phyloP scores from a whole-genome alignment of 345 rosid species.

The Populus simonii region DNA sequence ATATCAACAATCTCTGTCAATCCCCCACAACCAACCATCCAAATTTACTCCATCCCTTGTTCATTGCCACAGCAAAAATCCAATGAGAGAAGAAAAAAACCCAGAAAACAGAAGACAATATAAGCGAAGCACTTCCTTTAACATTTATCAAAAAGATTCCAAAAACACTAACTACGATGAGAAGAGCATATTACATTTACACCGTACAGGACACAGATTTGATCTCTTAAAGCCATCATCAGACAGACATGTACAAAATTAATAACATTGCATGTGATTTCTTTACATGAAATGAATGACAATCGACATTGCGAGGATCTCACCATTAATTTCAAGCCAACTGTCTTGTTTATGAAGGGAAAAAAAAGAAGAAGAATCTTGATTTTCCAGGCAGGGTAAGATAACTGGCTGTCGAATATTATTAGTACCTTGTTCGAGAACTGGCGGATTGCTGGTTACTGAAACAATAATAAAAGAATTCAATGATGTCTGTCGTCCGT shows the following conservation, averaged over 20 bases:
- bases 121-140: background rate
- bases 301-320: background rate
- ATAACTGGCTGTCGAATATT: background rate
- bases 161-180: no score
- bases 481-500: no score
- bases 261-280: no score
- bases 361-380: background rate
- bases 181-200: no score
- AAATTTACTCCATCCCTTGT: constrained; percentile 8
- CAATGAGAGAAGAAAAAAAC: background rate
- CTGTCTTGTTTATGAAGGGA: background rate
- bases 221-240: no score
- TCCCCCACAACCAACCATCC: constrained; percentile 39
- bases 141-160: no score
- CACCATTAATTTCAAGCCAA: background rate
- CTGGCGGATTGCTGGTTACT: background rate
- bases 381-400: background rate
- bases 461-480: no score
- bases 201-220: background rate
- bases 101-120: background rate
- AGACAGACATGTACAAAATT: no score
- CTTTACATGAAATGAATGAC: no score
- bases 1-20: constrained; percentile 11
- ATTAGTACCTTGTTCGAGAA: background rate
- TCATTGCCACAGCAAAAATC: background rate